Evolutionary conservation across 306 rosid species (phyloP).

Genomic region (Datisca glomerata): DNA sequence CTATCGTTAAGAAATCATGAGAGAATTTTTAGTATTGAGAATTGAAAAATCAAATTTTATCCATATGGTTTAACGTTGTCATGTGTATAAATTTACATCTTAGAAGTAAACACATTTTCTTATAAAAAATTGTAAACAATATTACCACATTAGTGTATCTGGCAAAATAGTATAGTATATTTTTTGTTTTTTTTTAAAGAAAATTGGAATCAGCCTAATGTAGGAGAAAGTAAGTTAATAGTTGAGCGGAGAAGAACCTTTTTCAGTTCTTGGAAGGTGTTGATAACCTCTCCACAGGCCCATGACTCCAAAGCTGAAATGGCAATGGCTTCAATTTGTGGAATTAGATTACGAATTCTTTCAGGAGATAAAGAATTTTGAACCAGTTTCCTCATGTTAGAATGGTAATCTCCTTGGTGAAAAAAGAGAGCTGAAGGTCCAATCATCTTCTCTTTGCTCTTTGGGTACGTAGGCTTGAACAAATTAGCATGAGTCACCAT

Average conservation of each 20-base stretch:
- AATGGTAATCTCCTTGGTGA: constrained; percentile 17
- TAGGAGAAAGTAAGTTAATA: not conserved
- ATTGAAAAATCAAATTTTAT: too few species aligned
- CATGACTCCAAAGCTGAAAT: constrained; percentile 11
- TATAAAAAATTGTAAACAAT: too few species aligned
- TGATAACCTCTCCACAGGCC: constrained; percentile 6
- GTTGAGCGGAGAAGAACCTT: constrained; percentile 2
- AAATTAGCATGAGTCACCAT: constrained; percentile 12
- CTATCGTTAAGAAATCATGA: too few species aligned
- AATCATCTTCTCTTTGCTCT: constrained; percentile 15
- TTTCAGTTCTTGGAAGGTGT: constrained; percentile 12
- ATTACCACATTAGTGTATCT: too few species aligned
- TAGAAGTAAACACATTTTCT: too few species aligned
- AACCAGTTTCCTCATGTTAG: constrained; percentile 12
- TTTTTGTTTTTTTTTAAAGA: too few species aligned
- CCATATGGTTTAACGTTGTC: too few species aligned
- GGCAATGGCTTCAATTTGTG: constrained; percentile 12
- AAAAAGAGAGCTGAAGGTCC: constrained; percentile 21
- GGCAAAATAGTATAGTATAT: too few species aligned
- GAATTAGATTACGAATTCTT: constrained; percentile 6
- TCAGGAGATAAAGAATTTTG: constrained; percentile 11
- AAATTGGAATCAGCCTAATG: too few species aligned
- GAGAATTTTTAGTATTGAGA: too few species aligned
- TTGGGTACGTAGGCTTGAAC: constrained; percentile 18
- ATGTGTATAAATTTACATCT: too few species aligned